Percentiles rank a stretch among this genome's conserved stretches.
Evolutionary conservation across 2,329 filamentous ascomycete species (phyloP).

Genomic region (Beauveria asiatica): DNA sequence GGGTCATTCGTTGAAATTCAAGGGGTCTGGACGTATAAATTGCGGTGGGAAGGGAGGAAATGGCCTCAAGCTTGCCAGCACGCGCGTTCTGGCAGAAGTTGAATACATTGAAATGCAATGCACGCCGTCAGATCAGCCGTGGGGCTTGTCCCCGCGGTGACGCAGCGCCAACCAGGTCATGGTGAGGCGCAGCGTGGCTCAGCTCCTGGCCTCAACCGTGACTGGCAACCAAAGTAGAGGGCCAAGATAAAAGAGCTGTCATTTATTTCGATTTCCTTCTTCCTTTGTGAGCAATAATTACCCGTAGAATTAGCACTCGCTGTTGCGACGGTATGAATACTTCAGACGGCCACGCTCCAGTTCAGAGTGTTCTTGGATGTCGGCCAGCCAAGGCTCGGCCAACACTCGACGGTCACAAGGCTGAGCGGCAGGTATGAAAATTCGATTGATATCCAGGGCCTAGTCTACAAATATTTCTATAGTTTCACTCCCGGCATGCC

Average conservation of each 20-base stretch:
- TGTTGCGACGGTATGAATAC: neutral
- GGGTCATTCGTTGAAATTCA: neutral
- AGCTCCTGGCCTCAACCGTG: slow-evolving; percentile 12
- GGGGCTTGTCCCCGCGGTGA: slow-evolving; percentile 18
- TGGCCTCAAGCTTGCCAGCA: neutral
- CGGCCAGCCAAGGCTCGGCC: neutral
- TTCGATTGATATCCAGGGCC: neutral
- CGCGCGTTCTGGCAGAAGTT: neutral
- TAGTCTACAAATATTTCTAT: neutral
- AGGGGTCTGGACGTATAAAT: neutral
- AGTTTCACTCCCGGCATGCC: too few species aligned
- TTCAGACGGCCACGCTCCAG: neutral
- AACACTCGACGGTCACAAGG: neutral
- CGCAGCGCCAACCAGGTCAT: slow-evolving; percentile 12
- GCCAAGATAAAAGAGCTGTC: neutral
- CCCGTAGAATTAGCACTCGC: too few species aligned
- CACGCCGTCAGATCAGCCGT: slow-evolving; percentile 4
- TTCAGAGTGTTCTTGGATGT: too few species aligned
- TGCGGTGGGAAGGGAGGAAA: neutral
- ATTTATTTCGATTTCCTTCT: too few species aligned
- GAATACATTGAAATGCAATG: neutral
- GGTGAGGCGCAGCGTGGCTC: slow-evolving; percentile 18
- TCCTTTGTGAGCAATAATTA: too few species aligned
- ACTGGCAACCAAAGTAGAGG: neutral
- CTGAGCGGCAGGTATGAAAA: neutral